Conservation (phyloP, 176 grass and related monocot genomes). For the Triticum aestivum region IWGSC_CS_RefSeq_v2.1 NC_057799.1:158127196-158127695, state of each 20-base stretch:
- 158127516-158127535: neutral
- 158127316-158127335: conserved; percentile 20
- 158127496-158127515: conserved; percentile 28
- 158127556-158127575: neutral
- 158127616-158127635: conserved; percentile 33
- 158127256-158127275: conserved; percentile 9
- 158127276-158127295: conserved; percentile 22
- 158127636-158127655: conserved; percentile 22
- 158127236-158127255: conserved; percentile 27
- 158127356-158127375: conserved; percentile 8
- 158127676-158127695: conserved; percentile 1
- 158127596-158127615: conserved; percentile 11
- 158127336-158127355: neutral
- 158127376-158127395: conserved; percentile 25
- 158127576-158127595: neutral
- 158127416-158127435: conserved; percentile 24
- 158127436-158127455: conserved; percentile 29
- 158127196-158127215: neutral
- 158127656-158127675: neutral
- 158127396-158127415: conserved; percentile 26
- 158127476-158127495: conserved; percentile 20
- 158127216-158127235: conserved; percentile 18
- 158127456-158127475: conserved; percentile 28
- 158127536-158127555: conserved; percentile 23
- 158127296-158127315: conserved; percentile 4